These are phyloP conservation scores for Neurospora africana DNA, from an alignment of 495 filamentous ascomycete genomes.

Conservation along the genomic window DNA sequence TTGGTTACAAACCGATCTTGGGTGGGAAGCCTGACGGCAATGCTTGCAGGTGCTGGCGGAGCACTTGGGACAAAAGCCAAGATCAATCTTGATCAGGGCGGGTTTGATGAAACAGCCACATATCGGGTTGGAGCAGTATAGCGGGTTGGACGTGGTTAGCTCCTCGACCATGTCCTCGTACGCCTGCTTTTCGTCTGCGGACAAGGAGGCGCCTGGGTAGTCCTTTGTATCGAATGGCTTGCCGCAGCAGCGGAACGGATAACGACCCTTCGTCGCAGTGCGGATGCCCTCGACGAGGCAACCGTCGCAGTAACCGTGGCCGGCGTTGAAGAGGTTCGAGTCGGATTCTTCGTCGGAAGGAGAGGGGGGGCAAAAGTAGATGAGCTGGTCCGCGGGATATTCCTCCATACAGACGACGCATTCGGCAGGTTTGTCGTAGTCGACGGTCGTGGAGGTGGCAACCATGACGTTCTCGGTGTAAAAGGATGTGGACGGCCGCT, in stretches of 20 bases:
- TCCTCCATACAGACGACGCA: not conserved
- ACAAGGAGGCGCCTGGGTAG: not conserved
- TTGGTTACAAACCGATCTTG: not conserved
- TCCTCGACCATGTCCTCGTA: conserved; percentile 2
- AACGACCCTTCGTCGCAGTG: not conserved
- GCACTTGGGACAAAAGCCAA: conserved; percentile 1
- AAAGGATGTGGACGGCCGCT: not conserved
- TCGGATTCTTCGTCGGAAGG: not conserved
- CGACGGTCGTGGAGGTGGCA: not conserved
- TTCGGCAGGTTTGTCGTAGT: no score
- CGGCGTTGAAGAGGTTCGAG: not conserved
- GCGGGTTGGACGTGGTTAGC: not conserved
- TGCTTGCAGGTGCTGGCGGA: not conserved
- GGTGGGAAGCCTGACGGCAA: not conserved
- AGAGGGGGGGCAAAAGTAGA: not conserved
- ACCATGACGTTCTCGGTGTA: not conserved
- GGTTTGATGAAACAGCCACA: not conserved
- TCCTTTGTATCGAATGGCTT: not conserved
- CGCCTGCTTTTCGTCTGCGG: not conserved
- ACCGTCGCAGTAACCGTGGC: conserved; percentile 2
- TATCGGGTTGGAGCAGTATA: not conserved
- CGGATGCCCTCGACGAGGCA: conserved; percentile 1
- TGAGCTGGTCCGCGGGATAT: not conserved
- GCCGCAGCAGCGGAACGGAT: conserved; percentile 4
- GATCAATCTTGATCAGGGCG: not conserved